phyloP scores from a whole-genome alignment of 805 yeast genomes.

The Yamadazyma endophytica region DNA sequence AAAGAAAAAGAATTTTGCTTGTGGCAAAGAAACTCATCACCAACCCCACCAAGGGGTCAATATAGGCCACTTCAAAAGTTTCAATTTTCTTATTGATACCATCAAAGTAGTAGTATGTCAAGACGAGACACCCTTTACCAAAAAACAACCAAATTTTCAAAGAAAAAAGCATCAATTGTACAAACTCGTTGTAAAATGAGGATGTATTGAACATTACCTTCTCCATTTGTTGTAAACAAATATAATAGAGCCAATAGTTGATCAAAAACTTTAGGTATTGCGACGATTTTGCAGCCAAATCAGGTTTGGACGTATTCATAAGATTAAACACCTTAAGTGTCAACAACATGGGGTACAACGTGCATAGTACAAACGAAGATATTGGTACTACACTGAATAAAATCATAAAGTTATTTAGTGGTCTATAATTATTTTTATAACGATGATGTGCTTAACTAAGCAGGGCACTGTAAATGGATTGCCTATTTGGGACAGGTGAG shows the following conservation, averaged over 20 bases:
- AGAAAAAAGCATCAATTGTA: slow-evolving; percentile 6
- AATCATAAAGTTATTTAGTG: too few relatives aligned
- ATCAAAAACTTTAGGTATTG: slow-evolving; percentile 14
- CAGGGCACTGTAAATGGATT: too few relatives aligned
- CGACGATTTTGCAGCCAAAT: slow-evolving; percentile 4
- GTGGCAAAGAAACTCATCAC: slow-evolving; percentile 5
- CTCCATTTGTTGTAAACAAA: slow-evolving; percentile 11
- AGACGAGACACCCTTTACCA: slow-evolving; percentile 20
- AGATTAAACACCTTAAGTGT: slow-evolving; percentile 15
- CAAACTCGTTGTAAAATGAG: slow-evolving; percentile 7
- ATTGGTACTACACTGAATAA: slow-evolving; percentile 7
- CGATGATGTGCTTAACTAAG: too few relatives aligned
- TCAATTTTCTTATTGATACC: slow-evolving; percentile 6
- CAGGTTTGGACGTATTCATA: not conserved
- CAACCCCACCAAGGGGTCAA: slow-evolving; percentile 12
- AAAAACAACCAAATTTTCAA: slow-evolving; percentile 20
- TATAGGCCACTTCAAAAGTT: slow-evolving; percentile 10
- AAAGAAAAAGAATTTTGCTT: not conserved
- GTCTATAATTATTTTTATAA: too few relatives aligned
- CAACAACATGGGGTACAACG: slow-evolving; percentile 14
- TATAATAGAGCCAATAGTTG: slow-evolving; percentile 21
- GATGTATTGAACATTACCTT: slow-evolving; percentile 6
- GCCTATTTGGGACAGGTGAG: too few relatives aligned
- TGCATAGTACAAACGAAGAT: slow-evolving; percentile 5
- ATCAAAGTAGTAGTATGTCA: slow-evolving; percentile 13